phyloP scores from a whole-genome alignment of 2,329 filamentous ascomycete genomes.

The Apiospora saccharicola region DNA sequence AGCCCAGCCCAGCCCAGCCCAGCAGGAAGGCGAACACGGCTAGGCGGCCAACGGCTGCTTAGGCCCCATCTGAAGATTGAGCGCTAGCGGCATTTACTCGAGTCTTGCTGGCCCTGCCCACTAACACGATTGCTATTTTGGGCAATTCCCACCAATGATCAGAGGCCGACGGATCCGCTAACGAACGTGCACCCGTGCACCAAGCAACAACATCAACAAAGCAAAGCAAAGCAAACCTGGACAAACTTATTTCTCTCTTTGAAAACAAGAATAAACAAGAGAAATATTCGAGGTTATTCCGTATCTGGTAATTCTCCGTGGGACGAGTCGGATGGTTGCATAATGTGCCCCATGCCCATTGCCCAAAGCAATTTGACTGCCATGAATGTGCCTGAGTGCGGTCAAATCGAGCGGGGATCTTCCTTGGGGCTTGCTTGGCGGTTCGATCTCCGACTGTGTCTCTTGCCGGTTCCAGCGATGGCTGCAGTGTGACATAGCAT shows the following conservation, averaged over 20 bases:
- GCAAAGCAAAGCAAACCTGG: neutral
- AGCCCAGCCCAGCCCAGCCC: neutral
- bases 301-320: neutral
- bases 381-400: neutral
- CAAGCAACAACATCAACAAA: neutral
- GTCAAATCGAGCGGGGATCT: slow-evolving; percentile 15
- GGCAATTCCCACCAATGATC: slow-evolving; percentile 3
- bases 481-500: slow-evolving; percentile 11
- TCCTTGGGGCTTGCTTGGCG: slow-evolving; percentile 2
- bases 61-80: neutral
- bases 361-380: slow-evolving; percentile 9
- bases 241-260: neutral
- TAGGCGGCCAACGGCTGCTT: slow-evolving; percentile 8
- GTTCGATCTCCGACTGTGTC: neutral
- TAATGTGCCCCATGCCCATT: neutral
- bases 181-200: neutral
- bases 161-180: neutral
- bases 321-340: neutral
- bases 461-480: neutral
- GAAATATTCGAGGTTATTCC: neutral
- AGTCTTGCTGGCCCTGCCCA: neutral
- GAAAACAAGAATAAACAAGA: neutral
- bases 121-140: neutral
- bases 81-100: neutral
- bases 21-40: slow-evolving; percentile 6